Percentiles rank a stretch among this genome's conserved stretches.
These are phyloP conservation scores for Chlorella variabilis DNA, from an alignment of 163 green algal genomes.

Conservation along the genomic window DNA sequence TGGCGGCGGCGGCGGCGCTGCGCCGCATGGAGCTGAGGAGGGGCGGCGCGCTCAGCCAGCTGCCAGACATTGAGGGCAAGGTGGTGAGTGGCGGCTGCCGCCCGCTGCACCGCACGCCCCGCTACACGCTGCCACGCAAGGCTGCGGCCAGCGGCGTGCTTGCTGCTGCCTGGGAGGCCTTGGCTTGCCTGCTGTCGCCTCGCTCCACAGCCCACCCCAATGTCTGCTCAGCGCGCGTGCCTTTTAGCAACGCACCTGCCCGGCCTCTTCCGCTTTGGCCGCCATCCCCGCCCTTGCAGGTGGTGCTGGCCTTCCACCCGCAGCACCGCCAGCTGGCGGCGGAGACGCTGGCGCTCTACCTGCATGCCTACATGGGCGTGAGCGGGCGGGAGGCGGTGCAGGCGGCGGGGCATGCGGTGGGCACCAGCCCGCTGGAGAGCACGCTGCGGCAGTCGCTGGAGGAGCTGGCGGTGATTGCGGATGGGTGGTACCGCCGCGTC, in stretches of 20 bases:
- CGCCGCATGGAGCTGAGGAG: slow-evolving; percentile 29
- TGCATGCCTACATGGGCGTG: slow-evolving; percentile 17
- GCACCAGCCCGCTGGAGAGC: slow-evolving; percentile 1
- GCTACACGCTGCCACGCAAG: not conserved
- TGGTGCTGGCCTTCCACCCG: slow-evolving; percentile 19
- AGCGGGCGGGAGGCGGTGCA: slow-evolving; percentile 21
- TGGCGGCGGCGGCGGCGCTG: slow-evolving; percentile 16
- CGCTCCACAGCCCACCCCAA: no score
- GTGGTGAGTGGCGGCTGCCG: slow-evolving; percentile 25
- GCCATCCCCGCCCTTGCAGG: not conserved
- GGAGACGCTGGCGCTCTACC: slow-evolving; percentile 30
- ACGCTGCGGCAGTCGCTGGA: slow-evolving; percentile 7
- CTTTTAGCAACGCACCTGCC: no score
- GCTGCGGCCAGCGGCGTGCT: no score
- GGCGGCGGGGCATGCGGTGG: not conserved
- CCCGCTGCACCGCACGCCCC: no score
- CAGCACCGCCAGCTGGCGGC: slow-evolving; percentile 29
- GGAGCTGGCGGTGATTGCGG: slow-evolving; percentile 23
- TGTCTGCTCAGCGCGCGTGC: no score
- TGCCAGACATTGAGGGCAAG: slow-evolving; percentile 33
- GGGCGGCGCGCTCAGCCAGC: not conserved
- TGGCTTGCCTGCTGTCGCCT: no score
- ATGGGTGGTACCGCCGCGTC: slow-evolving; percentile 34
- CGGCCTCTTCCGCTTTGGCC: no score
- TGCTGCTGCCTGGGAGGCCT: no score